Percentiles rank a stretch among this genome's conserved stretches.
Evolutionary conservation across 2,329 filamentous ascomycete genomes (phyloP).

Genomic region (Phialocephala subalpina): DNA sequence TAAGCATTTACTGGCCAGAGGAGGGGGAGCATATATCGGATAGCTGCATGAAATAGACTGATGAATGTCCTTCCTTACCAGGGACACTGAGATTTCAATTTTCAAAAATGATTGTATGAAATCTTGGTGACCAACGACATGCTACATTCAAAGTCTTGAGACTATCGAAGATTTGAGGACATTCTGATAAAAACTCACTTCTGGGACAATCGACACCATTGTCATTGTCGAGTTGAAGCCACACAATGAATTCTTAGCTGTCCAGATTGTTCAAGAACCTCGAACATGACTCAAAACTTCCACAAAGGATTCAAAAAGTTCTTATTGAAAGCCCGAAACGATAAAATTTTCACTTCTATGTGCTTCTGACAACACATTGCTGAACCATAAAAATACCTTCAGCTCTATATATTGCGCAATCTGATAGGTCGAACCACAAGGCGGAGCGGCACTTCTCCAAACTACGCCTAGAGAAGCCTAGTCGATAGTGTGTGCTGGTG

Average conservation of each 20-base stretch:
- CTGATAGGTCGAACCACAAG: not conserved
- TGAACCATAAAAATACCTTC: not conserved
- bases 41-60: not conserved
- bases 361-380: constrained; percentile 1
- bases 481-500: not conserved
- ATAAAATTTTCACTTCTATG: not conserved
- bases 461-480: not conserved
- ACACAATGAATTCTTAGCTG: not conserved
- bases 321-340: not conserved
- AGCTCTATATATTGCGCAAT: not conserved
- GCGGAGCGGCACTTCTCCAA: not conserved
- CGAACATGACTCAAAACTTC: not conserved
- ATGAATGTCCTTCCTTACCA: not conserved
- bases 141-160: too few species aligned
- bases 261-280: not conserved
- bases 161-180: not conserved
- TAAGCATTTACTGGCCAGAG: constrained; percentile 1
- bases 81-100: not conserved
- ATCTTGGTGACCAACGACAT: not conserved
- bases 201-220: not conserved
- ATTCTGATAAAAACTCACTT: not conserved
- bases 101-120: not conserved
- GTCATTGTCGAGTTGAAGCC: not conserved
- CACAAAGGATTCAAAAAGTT: not conserved
- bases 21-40: constrained; percentile 4